Base-by-base conservation (phyloP, 139 green algal genomes). In the Mesotaenium endlicherianum region DNA sequence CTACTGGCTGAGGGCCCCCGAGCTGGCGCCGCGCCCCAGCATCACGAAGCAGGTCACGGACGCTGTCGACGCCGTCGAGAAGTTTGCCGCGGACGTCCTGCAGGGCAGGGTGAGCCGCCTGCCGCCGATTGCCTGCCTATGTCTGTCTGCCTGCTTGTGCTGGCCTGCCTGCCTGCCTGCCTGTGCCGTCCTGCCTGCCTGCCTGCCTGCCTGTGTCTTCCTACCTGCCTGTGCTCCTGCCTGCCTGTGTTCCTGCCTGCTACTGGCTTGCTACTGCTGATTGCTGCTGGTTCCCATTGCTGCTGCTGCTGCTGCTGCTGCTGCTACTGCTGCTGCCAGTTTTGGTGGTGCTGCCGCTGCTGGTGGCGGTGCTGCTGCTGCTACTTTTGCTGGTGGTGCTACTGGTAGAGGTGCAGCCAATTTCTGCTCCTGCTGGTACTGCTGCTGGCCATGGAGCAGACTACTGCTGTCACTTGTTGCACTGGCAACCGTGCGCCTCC, bases 1-100 rank as follows among this genome's bases (percentile, higher is more conserved):
- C 70, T 85, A 85, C 50, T 85, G 79, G 79, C 60, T 85, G 53
- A 36, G 79, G 20, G 64, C 59, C 39, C 79, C 79, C 6, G 39
- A 80, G 41, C 39, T 85, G 1, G 60, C 79, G 36, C 64, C 79
- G 20, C 58, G 8, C 45, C 39, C 40, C 17, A 85, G 36, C 11
- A n/a, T 85, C 20, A n/a, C n/a, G 49, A 80, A 79, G 49, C 39
- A 69, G 39, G 64, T 85, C 14, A 39, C 30, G 16, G 39, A 80
- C 16, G 47, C 79, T n/a, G n/a, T 78, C 14, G 41, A 44, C 2
- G 40, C 38, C 39, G 79, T 85, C 5, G 79, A 70, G 17, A 6
- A 47, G 36, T 85, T 85, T 60, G 60, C 79, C 26, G 38, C 67
- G 34, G 64, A 31, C 34, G 41, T 85, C 4, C n/a, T 85, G 0